Percentiles rank a stretch among this genome's conserved stretches.
These are phyloP conservation scores for Croton setiger DNA, from an alignment of 441 rosid genomes.

Conservation along the genomic window DNA sequence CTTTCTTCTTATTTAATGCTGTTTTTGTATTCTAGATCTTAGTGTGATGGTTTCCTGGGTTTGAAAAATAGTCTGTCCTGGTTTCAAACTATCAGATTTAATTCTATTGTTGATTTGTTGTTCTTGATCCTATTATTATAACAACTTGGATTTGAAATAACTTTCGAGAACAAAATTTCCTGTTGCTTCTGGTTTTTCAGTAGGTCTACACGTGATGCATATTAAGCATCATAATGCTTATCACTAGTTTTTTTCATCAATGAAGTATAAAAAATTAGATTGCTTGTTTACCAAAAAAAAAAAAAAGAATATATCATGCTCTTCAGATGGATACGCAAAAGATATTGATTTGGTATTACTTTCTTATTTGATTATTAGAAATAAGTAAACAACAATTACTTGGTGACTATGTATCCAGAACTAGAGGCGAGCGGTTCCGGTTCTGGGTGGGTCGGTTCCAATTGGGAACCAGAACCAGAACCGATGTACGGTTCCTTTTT, in stretches of 20 bases:
- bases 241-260: background rate
- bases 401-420: background rate
- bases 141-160: background rate
- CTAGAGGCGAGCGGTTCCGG: too few relatives aligned
- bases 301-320: background rate
- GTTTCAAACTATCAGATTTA: slow-evolving; percentile 1
- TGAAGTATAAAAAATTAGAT: background rate
- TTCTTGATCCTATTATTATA: background rate
- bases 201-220: background rate
- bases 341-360: background rate
- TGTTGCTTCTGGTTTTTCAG: background rate
- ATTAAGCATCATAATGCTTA: background rate
- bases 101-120: slow-evolving; percentile 12
- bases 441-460: too few relatives aligned
- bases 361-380: background rate
- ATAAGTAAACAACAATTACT: background rate
- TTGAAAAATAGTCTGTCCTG: slow-evolving; percentile 24
- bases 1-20: slow-evolving; percentile 12
- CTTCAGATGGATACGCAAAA: background rate
- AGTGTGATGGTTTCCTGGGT: background rate
- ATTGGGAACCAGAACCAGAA: too few relatives aligned
- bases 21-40: background rate
- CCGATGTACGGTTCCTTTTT: too few relatives aligned
- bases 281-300: background rate
- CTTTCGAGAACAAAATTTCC: background rate